A percentile compares a stretch with the other conserved stretches of the same genome.
Evolutionary conservation across 495 filamentous ascomycete genomes (phyloP).

Genomic region (Penicillium chermesinum): DNA sequence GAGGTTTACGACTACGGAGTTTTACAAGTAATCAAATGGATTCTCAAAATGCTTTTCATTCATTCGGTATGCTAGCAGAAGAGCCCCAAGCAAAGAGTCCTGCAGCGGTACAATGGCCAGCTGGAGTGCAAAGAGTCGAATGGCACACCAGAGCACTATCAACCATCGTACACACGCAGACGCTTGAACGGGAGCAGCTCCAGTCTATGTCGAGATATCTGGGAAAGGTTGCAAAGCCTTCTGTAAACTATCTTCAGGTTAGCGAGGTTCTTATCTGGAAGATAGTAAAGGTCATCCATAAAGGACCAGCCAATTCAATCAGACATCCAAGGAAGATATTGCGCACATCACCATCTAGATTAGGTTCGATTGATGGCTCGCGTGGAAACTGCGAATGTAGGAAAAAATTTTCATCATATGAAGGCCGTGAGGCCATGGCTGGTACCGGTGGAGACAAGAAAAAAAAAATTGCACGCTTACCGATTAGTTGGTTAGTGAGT

Average conservation of each 20-base stretch:
- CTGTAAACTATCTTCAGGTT: conserved; percentile 11
- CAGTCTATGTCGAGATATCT: no score
- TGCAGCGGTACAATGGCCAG: not conserved
- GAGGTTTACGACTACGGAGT: no score
- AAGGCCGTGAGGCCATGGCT: conserved; percentile 19
- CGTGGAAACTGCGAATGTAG: conserved; percentile 54
- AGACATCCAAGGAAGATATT: conserved; percentile 52
- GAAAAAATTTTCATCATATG: conserved; percentile 46
- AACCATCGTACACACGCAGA: not conserved
- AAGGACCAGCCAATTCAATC: conserved; percentile 32
- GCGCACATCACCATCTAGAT: conserved; percentile 42
- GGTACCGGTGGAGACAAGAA: conserved; percentile 8
- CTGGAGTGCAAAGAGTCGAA: not conserved
- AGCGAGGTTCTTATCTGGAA: conserved; percentile 13
- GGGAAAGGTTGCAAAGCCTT: not conserved
- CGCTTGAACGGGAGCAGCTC: no score
- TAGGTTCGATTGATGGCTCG: conserved; percentile 48
- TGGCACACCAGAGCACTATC: not conserved
- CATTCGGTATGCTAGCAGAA: not conserved
- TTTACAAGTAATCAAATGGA: no score
- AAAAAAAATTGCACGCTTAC: conserved; percentile 18
- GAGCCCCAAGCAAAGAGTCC: no score
- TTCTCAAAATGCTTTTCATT: not conserved
- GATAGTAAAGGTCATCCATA: conserved; percentile 8
- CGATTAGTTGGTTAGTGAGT: conserved; percentile 19